Evolutionary conservation across 1,284 basidiomycete species (phyloP).

Genomic region (Volvariella surrecta): DNA sequence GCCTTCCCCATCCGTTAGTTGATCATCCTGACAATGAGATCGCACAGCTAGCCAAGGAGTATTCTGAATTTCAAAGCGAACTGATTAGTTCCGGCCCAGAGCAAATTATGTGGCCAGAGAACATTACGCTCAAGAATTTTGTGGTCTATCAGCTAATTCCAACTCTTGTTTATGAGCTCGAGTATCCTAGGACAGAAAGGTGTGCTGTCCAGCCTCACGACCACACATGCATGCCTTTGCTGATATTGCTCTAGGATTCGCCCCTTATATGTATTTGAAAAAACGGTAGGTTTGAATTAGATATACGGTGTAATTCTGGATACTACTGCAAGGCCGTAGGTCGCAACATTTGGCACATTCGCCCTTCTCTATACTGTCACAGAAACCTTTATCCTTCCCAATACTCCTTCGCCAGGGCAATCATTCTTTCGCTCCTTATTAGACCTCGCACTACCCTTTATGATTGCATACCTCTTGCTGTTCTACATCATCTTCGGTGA

Average conservation of each 20-base stretch:
- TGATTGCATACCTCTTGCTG: slow-evolving; percentile 73
- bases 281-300: slow-evolving; percentile 44
- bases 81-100: slow-evolving; percentile 64
- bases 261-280: slow-evolving; percentile 89
- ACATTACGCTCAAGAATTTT: slow-evolving; percentile 82
- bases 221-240: too few relatives aligned
- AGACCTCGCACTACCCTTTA: slow-evolving; percentile 90
- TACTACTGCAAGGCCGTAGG: too few relatives aligned
- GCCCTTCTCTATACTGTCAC: slow-evolving; percentile 87
- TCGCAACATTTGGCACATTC: slow-evolving; percentile 95
- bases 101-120: slow-evolving; percentile 76
- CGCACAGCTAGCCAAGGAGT: slow-evolving; percentile 65
- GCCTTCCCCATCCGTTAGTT: slow-evolving; percentile 48
- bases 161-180: slow-evolving; percentile 92
- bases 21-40: slow-evolving; percentile 70
- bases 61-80: slow-evolving; percentile 73
- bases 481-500: slow-evolving; percentile 80
- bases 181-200: slow-evolving; percentile 87
- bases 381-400: slow-evolving; percentile 88
- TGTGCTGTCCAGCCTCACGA: slow-evolving; percentile 29
- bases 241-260: slow-evolving; percentile 52
- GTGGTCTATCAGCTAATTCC: slow-evolving; percentile 86
- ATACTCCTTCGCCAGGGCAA: slow-evolving; percentile 63
- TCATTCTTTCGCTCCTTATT: slow-evolving; percentile 73
- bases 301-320: not conserved